Percentiles rank a stretch among this genome's conserved stretches.
Evolutionary conservation across 176 grass and related monocot genomes (phyloP).

Genomic region (Triticum timopheevii): DNA sequence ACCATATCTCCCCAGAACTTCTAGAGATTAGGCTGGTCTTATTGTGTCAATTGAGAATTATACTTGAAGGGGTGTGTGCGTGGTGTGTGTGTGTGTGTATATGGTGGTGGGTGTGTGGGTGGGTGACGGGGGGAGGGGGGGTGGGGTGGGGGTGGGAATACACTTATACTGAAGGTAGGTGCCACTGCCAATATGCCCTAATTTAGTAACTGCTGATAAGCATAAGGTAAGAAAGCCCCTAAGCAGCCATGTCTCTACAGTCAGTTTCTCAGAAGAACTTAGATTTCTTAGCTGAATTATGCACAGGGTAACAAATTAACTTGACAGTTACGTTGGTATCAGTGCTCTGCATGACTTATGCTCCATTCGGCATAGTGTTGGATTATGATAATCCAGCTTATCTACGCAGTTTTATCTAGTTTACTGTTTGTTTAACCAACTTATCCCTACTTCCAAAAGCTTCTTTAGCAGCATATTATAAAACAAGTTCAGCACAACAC

Average conservation of each 20-base stretch:
- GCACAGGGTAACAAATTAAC: not conserved
- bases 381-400: not conserved
- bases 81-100: too few relatives aligned
- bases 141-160: too few relatives aligned
- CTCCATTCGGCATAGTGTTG: not conserved
- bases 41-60: not conserved
- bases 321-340: not conserved
- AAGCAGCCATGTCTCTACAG: not conserved
- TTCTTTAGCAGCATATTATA: not conserved
- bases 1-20: not conserved
- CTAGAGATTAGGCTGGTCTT: not conserved
- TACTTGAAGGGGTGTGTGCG: not conserved
- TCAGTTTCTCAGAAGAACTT: constrained; percentile 8
- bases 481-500: not conserved
- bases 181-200: not conserved
- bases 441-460: not conserved
- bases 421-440: not conserved
- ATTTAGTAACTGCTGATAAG: not conserved
- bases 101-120: too few relatives aligned
- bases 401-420: not conserved
- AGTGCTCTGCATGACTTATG: not conserved
- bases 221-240: not conserved
- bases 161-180: not conserved
- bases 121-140: too few relatives aligned
- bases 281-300: not conserved